A percentile compares a stretch with the other conserved stretches of the same genome.
These are phyloP conservation scores for Boletus sp. DNA, from an alignment of 1,284 basidiomycete genomes.

Conservation along the genomic window DNA sequence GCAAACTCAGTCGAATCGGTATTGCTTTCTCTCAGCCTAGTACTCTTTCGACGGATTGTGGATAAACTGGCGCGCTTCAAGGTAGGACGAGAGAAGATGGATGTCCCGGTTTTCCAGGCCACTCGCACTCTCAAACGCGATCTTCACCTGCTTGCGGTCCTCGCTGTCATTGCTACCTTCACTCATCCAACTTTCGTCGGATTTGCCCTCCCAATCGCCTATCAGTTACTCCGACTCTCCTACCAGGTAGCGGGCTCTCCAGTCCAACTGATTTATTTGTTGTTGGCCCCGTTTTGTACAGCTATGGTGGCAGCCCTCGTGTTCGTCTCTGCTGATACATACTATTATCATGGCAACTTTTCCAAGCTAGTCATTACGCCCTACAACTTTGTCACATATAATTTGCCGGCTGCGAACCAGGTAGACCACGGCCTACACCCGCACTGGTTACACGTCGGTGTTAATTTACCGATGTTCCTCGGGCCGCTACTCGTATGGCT, in stretches of 20 bases:
- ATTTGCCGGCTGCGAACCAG: constrained; percentile 36
- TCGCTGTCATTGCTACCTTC: constrained; percentile 32
- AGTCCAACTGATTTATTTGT: constrained; percentile 4
- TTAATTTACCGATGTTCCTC: constrained; percentile 40
- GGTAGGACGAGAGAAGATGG: not conserved
- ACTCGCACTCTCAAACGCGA: constrained; percentile 9
- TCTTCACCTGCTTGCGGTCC: constrained; percentile 25
- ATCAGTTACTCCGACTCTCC: constrained; percentile 23
- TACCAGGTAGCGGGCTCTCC: constrained; percentile 15
- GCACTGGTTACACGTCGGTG: constrained; percentile 37
- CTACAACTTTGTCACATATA: constrained; percentile 39
- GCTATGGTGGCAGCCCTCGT: constrained; percentile 15
- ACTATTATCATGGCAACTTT: constrained; percentile 31
- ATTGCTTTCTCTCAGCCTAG: constrained; percentile 32
- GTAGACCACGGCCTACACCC: constrained; percentile 41
- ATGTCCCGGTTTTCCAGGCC: not conserved
- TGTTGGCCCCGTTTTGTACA: constrained; percentile 21
- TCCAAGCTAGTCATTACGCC: constrained; percentile 32
- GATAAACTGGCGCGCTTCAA: not conserved
- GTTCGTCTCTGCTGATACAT: constrained; percentile 30
- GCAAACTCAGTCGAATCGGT: constrained; percentile 39
- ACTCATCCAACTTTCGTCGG: constrained; percentile 37
- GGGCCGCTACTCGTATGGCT: constrained; percentile 33
- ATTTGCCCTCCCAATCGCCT: constrained; percentile 33
- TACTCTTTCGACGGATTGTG: constrained; percentile 19